Base-by-base conservation (phyloP, 331 rosid genomes). In the Ulmus americana region DNA sequence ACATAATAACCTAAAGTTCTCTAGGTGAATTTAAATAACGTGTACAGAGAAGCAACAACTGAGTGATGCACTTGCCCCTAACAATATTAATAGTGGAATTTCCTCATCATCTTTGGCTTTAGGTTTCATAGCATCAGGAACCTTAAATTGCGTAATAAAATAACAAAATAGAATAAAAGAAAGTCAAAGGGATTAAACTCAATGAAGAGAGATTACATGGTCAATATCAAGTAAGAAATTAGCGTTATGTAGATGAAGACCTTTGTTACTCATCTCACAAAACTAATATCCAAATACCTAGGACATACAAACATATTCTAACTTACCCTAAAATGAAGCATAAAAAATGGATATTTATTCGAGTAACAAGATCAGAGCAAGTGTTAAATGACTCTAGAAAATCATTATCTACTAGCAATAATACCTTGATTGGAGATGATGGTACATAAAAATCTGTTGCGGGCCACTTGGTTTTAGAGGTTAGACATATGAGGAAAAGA, bases 371-470 rank as follows among this genome's bases (percentile, higher is more conserved):
- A 39, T 38, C 39, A 61, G 7, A n/a, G 28, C 2, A 1, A 1
- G 28, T 22, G 28, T 22, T 22, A 1, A 1, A 22, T 22, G 28
- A 63, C 52, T 63, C 56, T 6, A 46, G 35, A 42, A 35, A 11
- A 67, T 20, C 14, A 64, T 35, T 49, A 52, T 71, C 61, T 9
- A 18, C 28, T 18, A 43, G 54, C 4, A 57, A 68, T 12, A 61
- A 53, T 87, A 90, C 97, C 95, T 70, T 74, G 51, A 77, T 61
- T 15, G 99, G 97, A 80, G 99, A 84, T 63, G 97, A 79, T 28
- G 99, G 99, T 55, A 80, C 82, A 43, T 95, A 90, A 69, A 76
- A 90, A 59, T 87, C 97, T 14, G 91, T 71, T 55, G 72, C 22
- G 55, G 13, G 81, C 64, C 41, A 60, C 83, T 84, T 90, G 41